Percentiles rank a stretch among this genome's conserved stretches.
Conservation (phyloP, 1,284 basidiomycete genomes). For the Papiliotrema terrestris region DNA sequence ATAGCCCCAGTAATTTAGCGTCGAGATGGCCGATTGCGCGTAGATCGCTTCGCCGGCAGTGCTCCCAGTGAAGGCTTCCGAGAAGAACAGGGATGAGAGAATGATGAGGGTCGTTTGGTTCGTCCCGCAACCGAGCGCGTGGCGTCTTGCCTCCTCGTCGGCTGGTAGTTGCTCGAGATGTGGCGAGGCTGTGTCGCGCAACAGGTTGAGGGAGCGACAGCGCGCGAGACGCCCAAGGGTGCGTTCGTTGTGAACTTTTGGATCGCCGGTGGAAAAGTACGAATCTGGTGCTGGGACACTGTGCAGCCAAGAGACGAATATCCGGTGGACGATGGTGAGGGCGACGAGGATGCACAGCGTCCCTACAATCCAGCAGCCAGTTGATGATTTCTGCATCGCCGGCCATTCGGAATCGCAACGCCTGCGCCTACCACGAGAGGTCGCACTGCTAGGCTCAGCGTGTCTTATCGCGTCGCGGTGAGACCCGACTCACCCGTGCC, state of each 20-base stretch:
- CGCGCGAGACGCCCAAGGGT: conserved; percentile 18
- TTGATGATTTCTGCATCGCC: too few species aligned
- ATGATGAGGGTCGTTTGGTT: conserved; percentile 39
- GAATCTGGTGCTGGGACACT: conserved; percentile 1
- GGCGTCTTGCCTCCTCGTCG: conserved; percentile 18
- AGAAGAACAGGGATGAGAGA: conserved; percentile 29
- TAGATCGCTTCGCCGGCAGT: conserved; percentile 37
- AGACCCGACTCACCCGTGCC: too few species aligned
- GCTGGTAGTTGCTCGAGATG: conserved; percentile 5
- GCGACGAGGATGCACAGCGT: neutral
- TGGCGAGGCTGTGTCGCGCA: conserved; percentile 27
- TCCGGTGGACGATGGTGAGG: neutral
- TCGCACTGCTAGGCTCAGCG: too few species aligned
- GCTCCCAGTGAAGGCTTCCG: conserved; percentile 24
- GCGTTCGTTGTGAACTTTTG: conserved; percentile 31
- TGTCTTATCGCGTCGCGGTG: too few species aligned
- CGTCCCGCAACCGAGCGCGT: conserved; percentile 27
- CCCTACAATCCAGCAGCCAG: too few species aligned
- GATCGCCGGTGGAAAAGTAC: conserved; percentile 27
- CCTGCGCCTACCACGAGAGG: too few species aligned
- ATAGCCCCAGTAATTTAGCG: conserved; percentile 35
- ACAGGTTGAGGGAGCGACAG: conserved; percentile 23
- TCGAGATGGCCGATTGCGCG: conserved; percentile 37
- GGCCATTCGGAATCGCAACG: too few species aligned
- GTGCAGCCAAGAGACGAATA: neutral